These are phyloP conservation scores for Trichaptum fuscoviolaceum DNA, from an alignment of 768 basidiomycete genomes.

Conservation along the genomic window DNA sequence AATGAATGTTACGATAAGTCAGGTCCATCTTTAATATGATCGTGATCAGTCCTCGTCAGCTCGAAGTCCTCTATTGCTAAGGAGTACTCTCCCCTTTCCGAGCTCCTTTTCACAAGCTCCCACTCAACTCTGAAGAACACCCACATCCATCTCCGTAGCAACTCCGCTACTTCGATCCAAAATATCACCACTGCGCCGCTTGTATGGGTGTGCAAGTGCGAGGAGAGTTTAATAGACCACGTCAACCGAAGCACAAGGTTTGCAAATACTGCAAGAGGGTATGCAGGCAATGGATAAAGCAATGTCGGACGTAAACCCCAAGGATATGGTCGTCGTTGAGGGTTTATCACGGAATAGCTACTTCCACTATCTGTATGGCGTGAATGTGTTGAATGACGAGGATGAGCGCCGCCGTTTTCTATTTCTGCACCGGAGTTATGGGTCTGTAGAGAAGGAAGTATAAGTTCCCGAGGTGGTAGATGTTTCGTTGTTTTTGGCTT, in stretches of 20 bases:
- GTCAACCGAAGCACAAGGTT: constrained; percentile 88
- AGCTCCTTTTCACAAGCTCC: constrained; percentile 65
- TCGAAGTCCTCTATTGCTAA: not conserved
- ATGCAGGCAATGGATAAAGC: constrained; percentile 75
- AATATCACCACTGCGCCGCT: constrained; percentile 80
- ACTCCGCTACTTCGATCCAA: constrained; percentile 85
- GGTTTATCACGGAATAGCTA: constrained; percentile 9
- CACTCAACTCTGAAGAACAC: constrained; percentile 96
- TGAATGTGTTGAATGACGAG: constrained; percentile 10
- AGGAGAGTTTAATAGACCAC: constrained; percentile 89
- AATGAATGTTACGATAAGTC: not conserved
- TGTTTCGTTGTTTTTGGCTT: constrained; percentile 23
- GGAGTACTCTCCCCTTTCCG: not conserved
- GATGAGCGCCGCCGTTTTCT: constrained; percentile 7
- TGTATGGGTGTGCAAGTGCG: constrained; percentile 71
- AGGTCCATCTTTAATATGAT: not conserved
- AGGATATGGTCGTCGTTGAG: constrained; percentile 35
- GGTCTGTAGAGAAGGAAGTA: constrained; percentile 10
- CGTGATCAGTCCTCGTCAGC: not conserved
- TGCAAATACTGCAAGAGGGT: constrained; percentile 76
- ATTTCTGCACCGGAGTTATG: constrained; percentile 3
- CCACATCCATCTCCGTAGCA: constrained; percentile 95
- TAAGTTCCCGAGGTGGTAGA: constrained; percentile 11
- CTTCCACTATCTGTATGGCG: not conserved
- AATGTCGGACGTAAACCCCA: constrained; percentile 72